phyloP scores from a whole-genome alignment of 2,329 filamentous ascomycete species.

The Cladosporium sp. region DNA sequence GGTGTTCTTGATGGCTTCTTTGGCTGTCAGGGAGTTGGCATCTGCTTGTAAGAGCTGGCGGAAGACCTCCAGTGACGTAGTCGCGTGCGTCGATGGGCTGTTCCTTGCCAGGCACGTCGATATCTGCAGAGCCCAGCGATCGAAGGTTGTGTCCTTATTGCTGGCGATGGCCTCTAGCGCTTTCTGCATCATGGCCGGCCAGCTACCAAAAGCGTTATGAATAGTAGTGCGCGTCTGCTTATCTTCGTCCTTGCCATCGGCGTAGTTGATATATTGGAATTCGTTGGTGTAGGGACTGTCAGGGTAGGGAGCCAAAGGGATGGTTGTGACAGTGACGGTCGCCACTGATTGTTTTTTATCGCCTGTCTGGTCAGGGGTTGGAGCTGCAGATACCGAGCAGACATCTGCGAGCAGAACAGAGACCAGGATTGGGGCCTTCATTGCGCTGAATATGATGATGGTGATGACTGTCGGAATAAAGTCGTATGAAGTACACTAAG shows the following conservation, averaged over 20 bases:
- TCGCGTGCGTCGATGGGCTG: not conserved
- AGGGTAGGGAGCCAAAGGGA: not conserved
- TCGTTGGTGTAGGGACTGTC: slow-evolving; percentile 5
- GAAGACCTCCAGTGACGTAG: not conserved
- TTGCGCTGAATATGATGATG: too few relatives aligned
- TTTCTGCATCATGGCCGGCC: too few relatives aligned
- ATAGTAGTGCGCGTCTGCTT: not conserved
- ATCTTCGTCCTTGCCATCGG: not conserved
- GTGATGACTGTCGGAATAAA: too few relatives aligned
- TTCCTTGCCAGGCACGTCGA: not conserved
- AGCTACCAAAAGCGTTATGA: not conserved
- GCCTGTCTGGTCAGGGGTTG: too few relatives aligned
- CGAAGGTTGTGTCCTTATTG: not conserved
- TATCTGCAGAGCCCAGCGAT: not conserved
- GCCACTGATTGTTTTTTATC: too few relatives aligned
- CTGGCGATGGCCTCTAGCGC: too few relatives aligned
- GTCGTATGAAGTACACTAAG: too few relatives aligned
- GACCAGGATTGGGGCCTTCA: too few relatives aligned
- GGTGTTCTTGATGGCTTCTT: not conserved
- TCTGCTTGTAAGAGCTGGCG: not conserved
- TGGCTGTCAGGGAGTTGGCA: not conserved
- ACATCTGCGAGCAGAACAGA: too few relatives aligned
- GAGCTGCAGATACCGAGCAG: too few relatives aligned
- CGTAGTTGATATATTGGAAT: slow-evolving; percentile 7
- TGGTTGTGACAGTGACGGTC: too few relatives aligned